A percentile compares a stretch with the other conserved stretches of the same genome.
Evolutionary conservation across 2,329 filamentous ascomycete species (phyloP).

Genomic region (Aureobasidium lini): DNA sequence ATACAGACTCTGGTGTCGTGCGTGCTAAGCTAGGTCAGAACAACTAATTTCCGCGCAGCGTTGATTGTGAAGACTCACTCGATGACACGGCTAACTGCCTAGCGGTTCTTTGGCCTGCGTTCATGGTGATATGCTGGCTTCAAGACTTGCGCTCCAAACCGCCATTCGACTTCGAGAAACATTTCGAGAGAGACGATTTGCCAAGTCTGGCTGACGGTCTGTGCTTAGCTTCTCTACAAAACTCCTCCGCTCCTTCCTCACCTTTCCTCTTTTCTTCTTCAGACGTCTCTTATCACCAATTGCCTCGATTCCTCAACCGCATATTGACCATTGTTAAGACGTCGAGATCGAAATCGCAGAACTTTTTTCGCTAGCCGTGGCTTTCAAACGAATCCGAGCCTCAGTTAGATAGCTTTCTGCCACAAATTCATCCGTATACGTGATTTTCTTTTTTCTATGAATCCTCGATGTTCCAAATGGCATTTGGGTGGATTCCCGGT

Average conservation of each 20-base stretch:
- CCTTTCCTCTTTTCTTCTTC: constrained; percentile 31
- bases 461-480: too few species aligned
- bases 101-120: constrained; percentile 37
- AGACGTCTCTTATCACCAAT: constrained; percentile 89
- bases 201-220: background rate
- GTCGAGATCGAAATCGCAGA: constrained; percentile 70
- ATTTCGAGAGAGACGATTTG: constrained; percentile 1
- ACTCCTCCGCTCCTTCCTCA: constrained; percentile 2
- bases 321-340: constrained; percentile 79
- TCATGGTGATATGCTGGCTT: constrained; percentile 29
- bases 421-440: background rate
- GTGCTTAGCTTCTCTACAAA: background rate
- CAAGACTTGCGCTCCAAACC: background rate
- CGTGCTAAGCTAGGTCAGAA: constrained; percentile 22
- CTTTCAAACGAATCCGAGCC: constrained; percentile 63
- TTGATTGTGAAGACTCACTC: constrained; percentile 25
- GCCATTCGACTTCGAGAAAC: background rate
- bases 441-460: background rate
- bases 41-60: background rate
- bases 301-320: constrained; percentile 56
- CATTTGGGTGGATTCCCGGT: too few species aligned
- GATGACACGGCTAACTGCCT: constrained; percentile 35
- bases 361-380: constrained; percentile 95
- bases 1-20: constrained; percentile 34
- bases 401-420: constrained; percentile 81